A percentile compares a stretch with the other conserved stretches of the same genome.
These are phyloP conservation scores for Yamadazyma dushanensis DNA, from an alignment of 1,139 yeast species.

Conservation along the genomic window DNA sequence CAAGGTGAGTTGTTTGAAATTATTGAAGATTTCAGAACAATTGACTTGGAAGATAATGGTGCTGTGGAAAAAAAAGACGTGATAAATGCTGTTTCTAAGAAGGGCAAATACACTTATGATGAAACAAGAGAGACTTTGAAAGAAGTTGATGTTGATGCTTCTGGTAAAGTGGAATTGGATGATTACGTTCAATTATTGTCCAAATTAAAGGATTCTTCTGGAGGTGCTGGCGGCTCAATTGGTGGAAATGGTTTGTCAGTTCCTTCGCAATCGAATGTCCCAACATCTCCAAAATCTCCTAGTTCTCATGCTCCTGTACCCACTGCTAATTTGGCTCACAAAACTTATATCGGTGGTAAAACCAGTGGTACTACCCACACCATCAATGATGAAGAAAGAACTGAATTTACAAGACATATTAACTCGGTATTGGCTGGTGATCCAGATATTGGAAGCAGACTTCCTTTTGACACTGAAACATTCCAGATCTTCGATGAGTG, in stretches of 20 bases:
- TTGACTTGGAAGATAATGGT: constrained; percentile 93
- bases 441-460: constrained; percentile 73
- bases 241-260: constrained; percentile 12
- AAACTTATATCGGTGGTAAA: constrained; percentile 76
- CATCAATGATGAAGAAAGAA: constrained; percentile 90
- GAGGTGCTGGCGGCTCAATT: constrained; percentile 17
- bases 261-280: constrained; percentile 13
- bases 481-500: constrained; percentile 97
- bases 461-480: constrained; percentile 92
- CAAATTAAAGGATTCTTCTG: constrained; percentile 51
- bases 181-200: constrained; percentile 89
- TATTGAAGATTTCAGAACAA: constrained; percentile 72
- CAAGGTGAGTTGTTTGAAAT: constrained; percentile 85
- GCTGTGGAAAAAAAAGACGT: constrained; percentile 91
- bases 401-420: constrained; percentile 94
- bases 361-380: constrained; percentile 95
- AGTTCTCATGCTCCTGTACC: constrained; percentile 37
- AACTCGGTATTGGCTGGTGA: constrained; percentile 93
- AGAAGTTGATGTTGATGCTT: constrained; percentile 88
- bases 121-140: constrained; percentile 92
- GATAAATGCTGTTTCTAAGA: constrained; percentile 75
- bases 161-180: constrained; percentile 95
- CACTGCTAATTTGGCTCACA: constrained; percentile 56
- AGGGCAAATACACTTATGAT: constrained; percentile 84
- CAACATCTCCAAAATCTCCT: constrained; percentile 23